Conservation (phyloP, 768 basidiomycete species). For the Termitomyces sp. region DNA sequence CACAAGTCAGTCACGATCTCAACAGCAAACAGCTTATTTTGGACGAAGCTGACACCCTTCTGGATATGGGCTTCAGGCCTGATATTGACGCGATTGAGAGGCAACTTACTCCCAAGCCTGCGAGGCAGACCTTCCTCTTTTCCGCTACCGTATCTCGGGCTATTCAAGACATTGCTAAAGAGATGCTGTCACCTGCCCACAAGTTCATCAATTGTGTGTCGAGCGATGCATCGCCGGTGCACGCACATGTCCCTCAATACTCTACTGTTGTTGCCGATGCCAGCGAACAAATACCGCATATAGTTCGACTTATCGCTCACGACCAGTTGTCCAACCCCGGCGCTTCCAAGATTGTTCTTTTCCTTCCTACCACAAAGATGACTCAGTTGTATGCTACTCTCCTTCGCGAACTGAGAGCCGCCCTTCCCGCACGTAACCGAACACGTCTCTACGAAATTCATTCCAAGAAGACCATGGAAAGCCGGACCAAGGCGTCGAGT, state of each 20-base stretch:
- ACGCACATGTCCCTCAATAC: conserved; percentile 77
- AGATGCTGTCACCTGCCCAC: conserved; percentile 56
- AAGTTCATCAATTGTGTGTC: conserved; percentile 70
- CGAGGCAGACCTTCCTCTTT: conserved; percentile 90
- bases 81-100: conserved; percentile 73
- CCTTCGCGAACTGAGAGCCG: conserved; percentile 42
- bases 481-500: conserved; percentile 52
- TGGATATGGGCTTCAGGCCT: conserved; percentile 89
- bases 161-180: conserved; percentile 66
- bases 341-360: conserved; percentile 73
- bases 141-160: conserved; percentile 78
- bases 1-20: conserved; percentile 3
- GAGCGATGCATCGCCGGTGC: conserved; percentile 56
- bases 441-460: conserved; percentile 78
- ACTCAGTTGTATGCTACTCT: conserved; percentile 71
- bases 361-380: conserved; percentile 81
- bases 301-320: conserved; percentile 76
- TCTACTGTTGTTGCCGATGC: conserved; percentile 67
- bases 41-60: conserved; percentile 88
- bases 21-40: conserved; percentile 64
- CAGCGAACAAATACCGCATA: conserved; percentile 69
- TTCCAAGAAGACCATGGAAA: conserved; percentile 61
- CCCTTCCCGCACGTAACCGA: conserved; percentile 44
- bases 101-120: conserved; percentile 52
- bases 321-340: conserved; percentile 75